Percentiles rank a stretch among this genome's conserved stretches.
phyloP scores from a whole-genome alignment of 306 rosid genomes.

The Prunus armeniaca region DNA sequence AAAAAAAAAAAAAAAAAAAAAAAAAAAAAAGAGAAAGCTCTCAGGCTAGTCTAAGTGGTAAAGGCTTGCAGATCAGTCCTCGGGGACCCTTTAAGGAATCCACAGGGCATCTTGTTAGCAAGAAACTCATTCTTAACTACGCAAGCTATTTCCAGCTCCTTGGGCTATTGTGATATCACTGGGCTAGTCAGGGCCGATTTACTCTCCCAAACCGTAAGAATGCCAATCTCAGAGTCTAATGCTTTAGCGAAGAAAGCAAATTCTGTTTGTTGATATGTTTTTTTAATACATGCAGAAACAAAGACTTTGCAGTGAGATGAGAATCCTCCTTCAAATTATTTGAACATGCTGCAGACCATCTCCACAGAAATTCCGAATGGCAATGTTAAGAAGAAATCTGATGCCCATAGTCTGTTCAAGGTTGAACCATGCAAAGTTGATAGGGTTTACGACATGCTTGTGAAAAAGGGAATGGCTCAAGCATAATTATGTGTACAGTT shows the following conservation, averaged over 20 bases:
- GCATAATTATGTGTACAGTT: slow-evolving; percentile 22
- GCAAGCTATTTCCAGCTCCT: slow-evolving; percentile 34
- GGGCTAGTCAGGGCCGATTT: slow-evolving; percentile 57
- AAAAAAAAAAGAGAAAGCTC: slow-evolving; percentile 36
- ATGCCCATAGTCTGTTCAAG: slow-evolving; percentile 55
- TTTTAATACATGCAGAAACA: slow-evolving; percentile 50
- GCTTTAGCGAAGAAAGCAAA: too few species aligned
- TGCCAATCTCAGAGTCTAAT: neutral
- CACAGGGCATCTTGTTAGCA: slow-evolving; percentile 24
- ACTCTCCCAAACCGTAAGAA: slow-evolving; percentile 68
- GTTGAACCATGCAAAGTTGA: slow-evolving; percentile 73
- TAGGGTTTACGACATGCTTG: slow-evolving; percentile 67
- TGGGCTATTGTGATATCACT: slow-evolving; percentile 69
- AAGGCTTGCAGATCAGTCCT: slow-evolving; percentile 40
- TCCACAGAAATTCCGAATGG: slow-evolving; percentile 57
- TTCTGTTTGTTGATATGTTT: too few species aligned
- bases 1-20: too few species aligned
- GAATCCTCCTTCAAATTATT: slow-evolving; percentile 78
- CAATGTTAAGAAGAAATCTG: slow-evolving; percentile 54
- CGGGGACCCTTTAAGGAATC: slow-evolving; percentile 37
- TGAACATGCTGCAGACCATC: slow-evolving; percentile 56
- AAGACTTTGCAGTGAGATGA: slow-evolving; percentile 61
- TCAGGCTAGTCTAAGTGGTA: slow-evolving; percentile 40
- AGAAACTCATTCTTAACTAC: slow-evolving; percentile 37
- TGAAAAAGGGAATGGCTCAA: slow-evolving; percentile 47